Conservation (phyloP, 1,284 basidiomycete species). For the Trichosporon sp. region DNA sequence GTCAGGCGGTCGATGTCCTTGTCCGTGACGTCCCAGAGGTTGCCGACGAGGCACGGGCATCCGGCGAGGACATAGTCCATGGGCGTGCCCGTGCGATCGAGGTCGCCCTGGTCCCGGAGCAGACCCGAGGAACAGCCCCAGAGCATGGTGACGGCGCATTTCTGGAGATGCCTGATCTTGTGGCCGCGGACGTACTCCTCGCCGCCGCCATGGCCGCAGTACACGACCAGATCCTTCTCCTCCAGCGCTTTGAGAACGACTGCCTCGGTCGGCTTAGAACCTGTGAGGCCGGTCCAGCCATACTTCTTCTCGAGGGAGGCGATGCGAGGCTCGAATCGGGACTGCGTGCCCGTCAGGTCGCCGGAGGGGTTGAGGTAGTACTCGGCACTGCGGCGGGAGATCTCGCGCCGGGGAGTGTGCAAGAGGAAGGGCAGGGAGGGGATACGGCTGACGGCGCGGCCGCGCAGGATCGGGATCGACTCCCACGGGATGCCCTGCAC, state of each 20-base stretch:
- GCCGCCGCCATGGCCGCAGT: slow-evolving; percentile 95
- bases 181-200: slow-evolving; percentile 91
- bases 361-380: slow-evolving; percentile 92
- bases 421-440: slow-evolving; percentile 85
- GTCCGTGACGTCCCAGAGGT: slow-evolving; percentile 98
- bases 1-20: slow-evolving; percentile 93
- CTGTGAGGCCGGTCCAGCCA: slow-evolving; percentile 83
- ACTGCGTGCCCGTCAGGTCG: slow-evolving; percentile 82
- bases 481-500: slow-evolving; percentile 94
- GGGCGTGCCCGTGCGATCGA: slow-evolving; percentile 87
- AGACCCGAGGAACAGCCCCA: slow-evolving; percentile 98
- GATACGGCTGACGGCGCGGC: slow-evolving; percentile 83
- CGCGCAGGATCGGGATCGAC: slow-evolving; percentile 81
- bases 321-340: slow-evolving; percentile 77
- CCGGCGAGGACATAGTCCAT: slow-evolving; percentile 95
- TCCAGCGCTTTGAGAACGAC: slow-evolving; percentile 73
- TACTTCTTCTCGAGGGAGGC: slow-evolving; percentile 64
- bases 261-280: slow-evolving; percentile 74
- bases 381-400: slow-evolving; percentile 72
- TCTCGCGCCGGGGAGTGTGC: slow-evolving; percentile 52
- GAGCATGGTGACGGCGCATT: slow-evolving; percentile 91
- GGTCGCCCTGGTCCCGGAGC: slow-evolving; percentile 86
- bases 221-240: slow-evolving; percentile 82
- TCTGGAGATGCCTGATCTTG: slow-evolving; percentile 74
- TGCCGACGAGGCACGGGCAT: slow-evolving; percentile 88